A percentile compares a stretch with the other conserved stretches of the same genome.
Conservation (phyloP, 495 filamentous ascomycete species). For the Daldinia decipiens region DNA sequence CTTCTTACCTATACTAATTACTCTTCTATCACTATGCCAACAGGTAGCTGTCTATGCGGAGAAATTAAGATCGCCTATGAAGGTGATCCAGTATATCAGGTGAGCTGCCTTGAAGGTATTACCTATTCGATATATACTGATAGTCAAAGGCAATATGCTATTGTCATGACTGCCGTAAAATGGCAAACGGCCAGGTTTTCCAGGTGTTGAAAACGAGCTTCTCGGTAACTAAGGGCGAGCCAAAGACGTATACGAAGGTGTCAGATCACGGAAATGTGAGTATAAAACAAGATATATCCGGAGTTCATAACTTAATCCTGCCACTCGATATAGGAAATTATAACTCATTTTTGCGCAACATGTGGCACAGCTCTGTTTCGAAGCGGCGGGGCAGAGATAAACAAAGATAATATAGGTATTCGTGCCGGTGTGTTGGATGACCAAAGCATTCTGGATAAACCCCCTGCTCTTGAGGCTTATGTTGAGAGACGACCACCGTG, state of each 20-base stretch:
- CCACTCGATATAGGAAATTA: conserved; percentile 5
- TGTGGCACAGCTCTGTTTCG: conserved; percentile 19
- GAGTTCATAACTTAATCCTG: not conserved
- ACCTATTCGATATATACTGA: conserved; percentile 3
- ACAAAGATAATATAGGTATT: conserved; percentile 8
- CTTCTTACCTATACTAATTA: not conserved
- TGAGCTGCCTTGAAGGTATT: not conserved
- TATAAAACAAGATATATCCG: not conserved
- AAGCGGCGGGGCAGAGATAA: not conserved
- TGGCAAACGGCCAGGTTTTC: conserved; percentile 11
- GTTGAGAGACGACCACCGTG: conserved; percentile 24
- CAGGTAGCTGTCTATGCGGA: conserved; percentile 24
- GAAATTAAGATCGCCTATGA: conserved; percentile 24
- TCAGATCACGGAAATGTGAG: conserved; percentile 23
- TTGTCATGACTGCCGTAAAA: conserved; percentile 24
- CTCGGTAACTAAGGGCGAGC: conserved; percentile 17
- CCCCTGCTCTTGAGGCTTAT: conserved; percentile 19
- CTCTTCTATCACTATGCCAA: conserved; percentile 7
- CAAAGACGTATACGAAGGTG: conserved; percentile 20
- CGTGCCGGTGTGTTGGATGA: conserved; percentile 26
- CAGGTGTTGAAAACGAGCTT: conserved; percentile 15
- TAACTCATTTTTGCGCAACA: conserved; percentile 18
- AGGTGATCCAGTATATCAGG: conserved; percentile 12
- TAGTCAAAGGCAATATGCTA: conserved; percentile 14
- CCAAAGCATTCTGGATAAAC: conserved; percentile 11